phyloP scores from a whole-genome alignment of 139 green algal species.

The Chlamydomonas applanata region DNA sequence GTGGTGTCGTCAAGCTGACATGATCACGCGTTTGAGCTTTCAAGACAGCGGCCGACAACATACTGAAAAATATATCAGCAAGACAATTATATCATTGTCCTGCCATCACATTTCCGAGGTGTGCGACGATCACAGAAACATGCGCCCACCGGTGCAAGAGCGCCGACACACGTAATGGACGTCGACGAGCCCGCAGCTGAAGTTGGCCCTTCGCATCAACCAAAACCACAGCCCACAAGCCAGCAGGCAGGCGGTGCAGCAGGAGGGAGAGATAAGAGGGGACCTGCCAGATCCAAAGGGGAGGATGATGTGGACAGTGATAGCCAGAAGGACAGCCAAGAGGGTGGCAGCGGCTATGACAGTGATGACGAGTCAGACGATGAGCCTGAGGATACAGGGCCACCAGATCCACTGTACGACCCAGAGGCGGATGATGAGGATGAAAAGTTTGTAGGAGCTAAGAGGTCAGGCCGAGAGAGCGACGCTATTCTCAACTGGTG shows the following conservation, averaged over 20 bases:
- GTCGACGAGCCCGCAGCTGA: background rate
- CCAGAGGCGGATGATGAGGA: constrained; percentile 48
- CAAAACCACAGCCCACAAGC: too few species aligned
- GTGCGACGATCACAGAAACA: constrained; percentile 1
- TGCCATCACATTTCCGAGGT: too few species aligned
- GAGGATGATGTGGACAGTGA: too few species aligned
- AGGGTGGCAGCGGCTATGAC: background rate
- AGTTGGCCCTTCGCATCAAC: background rate
- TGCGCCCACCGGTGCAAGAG: background rate
- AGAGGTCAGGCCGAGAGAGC: constrained; percentile 37
- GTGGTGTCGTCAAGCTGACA: too few species aligned
- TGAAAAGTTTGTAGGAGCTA: constrained; percentile 32
- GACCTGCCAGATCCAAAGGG: too few species aligned
- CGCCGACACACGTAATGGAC: background rate
- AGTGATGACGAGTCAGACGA: background rate
- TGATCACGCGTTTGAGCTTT: too few species aligned
- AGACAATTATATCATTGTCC: too few species aligned
- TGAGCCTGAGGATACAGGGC: background rate
- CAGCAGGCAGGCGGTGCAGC: too few species aligned
- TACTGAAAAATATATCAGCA: too few species aligned
- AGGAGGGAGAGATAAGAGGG: too few species aligned
- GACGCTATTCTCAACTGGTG: constrained; percentile 68
- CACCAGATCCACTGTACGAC: constrained; percentile 50
- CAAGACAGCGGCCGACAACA: too few species aligned
- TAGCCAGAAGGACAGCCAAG: too few species aligned